Percentiles rank a stretch among this genome's conserved stretches.
phyloP scores from a whole-genome alignment of 345 rosid genomes.

The Heritiera littoralis region DNA sequence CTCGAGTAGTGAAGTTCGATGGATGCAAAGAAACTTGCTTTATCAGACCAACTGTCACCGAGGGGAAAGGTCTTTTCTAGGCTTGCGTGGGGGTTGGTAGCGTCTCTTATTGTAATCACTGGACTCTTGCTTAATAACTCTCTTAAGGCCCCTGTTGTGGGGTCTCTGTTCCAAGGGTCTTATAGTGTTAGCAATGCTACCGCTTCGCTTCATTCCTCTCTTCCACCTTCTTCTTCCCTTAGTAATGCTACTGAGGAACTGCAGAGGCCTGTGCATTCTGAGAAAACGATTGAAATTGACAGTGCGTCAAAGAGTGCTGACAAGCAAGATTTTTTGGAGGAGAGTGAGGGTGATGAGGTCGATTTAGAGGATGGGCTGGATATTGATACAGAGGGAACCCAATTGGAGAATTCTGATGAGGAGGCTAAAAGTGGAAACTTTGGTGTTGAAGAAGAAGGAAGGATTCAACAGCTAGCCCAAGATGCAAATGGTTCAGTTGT shows the following conservation, averaged over 20 bases:
- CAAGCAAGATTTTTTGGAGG: not conserved
- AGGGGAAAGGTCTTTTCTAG: slow-evolving; percentile 48
- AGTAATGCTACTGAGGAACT: slow-evolving; percentile 6
- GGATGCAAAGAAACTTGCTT: slow-evolving; percentile 44
- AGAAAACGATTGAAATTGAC: slow-evolving; percentile 17
- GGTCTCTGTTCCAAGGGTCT: slow-evolving; percentile 47
- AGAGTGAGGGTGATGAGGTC: slow-evolving; percentile 2
- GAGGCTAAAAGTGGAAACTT: slow-evolving; percentile 21
- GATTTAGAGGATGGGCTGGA: slow-evolving; percentile 18
- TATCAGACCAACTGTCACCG: slow-evolving; percentile 47
- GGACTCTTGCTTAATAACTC: slow-evolving; percentile 49
- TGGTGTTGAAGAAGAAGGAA: slow-evolving; percentile 11
- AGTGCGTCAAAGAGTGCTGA: not conserved
- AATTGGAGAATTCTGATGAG: slow-evolving; percentile 22
- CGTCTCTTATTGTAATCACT: slow-evolving; percentile 44
- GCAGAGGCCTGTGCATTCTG: slow-evolving; percentile 18
- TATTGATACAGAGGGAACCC: not conserved
- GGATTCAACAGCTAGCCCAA: slow-evolving; percentile 14
- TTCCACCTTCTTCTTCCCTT: slow-evolving; percentile 7
- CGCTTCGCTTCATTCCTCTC: slow-evolving; percentile 39
- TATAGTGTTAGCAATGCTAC: slow-evolving; percentile 29
- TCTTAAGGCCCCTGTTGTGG: slow-evolving; percentile 35
- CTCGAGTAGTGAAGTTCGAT: slow-evolving; percentile 18
- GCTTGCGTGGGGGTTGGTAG: slow-evolving; percentile 49
- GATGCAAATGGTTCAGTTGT: slow-evolving; percentile 15